Percentiles rank a stretch among this genome's conserved stretches.
Conservation (phyloP, 1,284 basidiomycete species). For the Serendipita sp. region DNA sequence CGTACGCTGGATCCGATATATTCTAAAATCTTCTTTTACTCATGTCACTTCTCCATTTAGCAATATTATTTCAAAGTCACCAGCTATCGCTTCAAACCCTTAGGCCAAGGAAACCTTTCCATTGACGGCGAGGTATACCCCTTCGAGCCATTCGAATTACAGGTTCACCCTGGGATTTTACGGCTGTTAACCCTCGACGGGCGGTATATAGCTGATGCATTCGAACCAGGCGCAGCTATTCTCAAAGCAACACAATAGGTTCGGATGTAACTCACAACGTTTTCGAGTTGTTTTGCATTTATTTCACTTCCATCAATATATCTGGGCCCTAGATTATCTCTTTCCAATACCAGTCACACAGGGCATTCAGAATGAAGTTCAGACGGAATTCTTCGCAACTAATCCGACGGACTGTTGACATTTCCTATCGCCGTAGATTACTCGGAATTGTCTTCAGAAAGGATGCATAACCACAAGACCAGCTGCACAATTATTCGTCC, state of each 20-base stretch:
- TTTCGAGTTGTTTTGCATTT: too few species aligned
- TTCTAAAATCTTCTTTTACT: slow-evolving; percentile 4
- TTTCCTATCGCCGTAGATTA: too few species aligned
- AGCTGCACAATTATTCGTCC: too few species aligned
- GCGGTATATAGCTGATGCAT: slow-evolving; percentile 29
- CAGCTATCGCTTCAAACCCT: slow-evolving; percentile 61
- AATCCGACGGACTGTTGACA: too few species aligned
- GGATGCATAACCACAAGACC: too few species aligned
- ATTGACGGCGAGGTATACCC: slow-evolving; percentile 79
- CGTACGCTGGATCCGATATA: slow-evolving; percentile 26
- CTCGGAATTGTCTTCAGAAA: too few species aligned
- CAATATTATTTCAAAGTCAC: slow-evolving; percentile 66
- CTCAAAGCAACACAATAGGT: neutral
- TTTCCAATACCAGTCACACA: too few species aligned
- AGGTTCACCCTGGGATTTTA: slow-evolving; percentile 59
- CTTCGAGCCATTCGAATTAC: slow-evolving; percentile 71
- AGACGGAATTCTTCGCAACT: too few species aligned
- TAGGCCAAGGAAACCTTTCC: slow-evolving; percentile 38
- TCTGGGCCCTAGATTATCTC: too few species aligned
- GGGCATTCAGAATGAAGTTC: too few species aligned
- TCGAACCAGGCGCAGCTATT: neutral
- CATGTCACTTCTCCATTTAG: slow-evolving; percentile 25
- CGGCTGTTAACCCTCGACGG: slow-evolving; percentile 60
- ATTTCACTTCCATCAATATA: too few species aligned
- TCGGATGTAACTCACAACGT: slow-evolving; percentile 25